Evolutionary conservation across 75 land plant species (phyloP).

Genomic region (Pinus tabuliformis): DNA sequence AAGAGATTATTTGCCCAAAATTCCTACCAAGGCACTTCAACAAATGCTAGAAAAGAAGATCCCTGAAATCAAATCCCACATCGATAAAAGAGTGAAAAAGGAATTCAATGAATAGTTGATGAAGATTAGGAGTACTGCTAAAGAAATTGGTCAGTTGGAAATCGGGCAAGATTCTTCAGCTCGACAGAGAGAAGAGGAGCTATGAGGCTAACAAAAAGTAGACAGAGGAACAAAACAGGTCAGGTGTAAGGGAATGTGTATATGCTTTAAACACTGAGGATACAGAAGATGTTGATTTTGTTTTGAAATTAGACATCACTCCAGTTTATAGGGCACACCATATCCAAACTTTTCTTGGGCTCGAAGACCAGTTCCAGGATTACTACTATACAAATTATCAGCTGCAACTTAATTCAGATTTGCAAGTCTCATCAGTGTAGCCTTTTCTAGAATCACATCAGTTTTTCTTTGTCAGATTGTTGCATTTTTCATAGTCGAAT

Average conservation of each 20-base stretch:
- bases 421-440: constrained; percentile 86
- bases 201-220: constrained; percentile 77
- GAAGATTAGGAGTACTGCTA: constrained; percentile 67
- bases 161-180: constrained; percentile 88
- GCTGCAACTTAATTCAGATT: constrained; percentile 93
- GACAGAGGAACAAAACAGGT: constrained; percentile 83
- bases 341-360: constrained; percentile 84
- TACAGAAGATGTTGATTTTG: constrained; percentile 35
- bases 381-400: constrained; percentile 90
- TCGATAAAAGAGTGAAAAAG: constrained; percentile 65
- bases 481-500: constrained; percentile 96
- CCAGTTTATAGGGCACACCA: constrained; percentile 92
- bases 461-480: constrained; percentile 94
- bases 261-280: constrained; percentile 76
- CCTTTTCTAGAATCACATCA: constrained; percentile 93
- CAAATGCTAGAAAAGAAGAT: constrained; percentile 66
- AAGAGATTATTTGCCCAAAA: constrained; percentile 32
- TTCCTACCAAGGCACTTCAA: constrained; percentile 59
- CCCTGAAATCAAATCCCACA: constrained; percentile 60
- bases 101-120: constrained; percentile 97
- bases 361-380: constrained; percentile 74
- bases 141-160: constrained; percentile 88
- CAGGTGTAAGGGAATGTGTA: constrained; percentile 66
- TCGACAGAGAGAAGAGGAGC: constrained; percentile 94
- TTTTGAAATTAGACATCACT: constrained; percentile 66